Percentiles rank a stretch among this genome's conserved stretches.
phyloP scores from a whole-genome alignment of 2,329 filamentous ascomycete species.

The Ciborinia camelliae region DNA sequence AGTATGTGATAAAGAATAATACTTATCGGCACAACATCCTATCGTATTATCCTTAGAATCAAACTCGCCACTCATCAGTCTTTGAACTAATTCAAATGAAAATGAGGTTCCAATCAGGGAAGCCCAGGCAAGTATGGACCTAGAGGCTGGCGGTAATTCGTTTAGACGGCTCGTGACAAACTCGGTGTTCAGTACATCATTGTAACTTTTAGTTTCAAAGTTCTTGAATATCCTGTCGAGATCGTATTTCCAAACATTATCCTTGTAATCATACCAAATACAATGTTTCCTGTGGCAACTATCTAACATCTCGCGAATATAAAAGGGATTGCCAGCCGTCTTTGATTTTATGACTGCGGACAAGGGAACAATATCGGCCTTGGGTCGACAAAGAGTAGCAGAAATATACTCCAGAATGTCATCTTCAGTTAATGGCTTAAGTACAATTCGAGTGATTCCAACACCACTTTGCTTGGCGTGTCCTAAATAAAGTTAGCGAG shows the following conservation, averaged over 20 bases:
- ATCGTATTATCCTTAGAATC: constrained; percentile 45
- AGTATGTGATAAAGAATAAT: constrained; percentile 44
- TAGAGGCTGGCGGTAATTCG: constrained; percentile 70
- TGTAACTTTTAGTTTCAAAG: constrained; percentile 74
- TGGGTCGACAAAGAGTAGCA: constrained; percentile 70
- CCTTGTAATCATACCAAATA: constrained; percentile 86
- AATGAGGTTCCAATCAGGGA: constrained; percentile 79
- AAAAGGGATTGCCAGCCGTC: constrained; percentile 80
- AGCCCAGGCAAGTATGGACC: constrained; percentile 81
- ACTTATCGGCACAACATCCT: constrained; percentile 40
- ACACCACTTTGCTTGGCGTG: constrained; percentile 45
- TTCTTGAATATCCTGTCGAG: constrained; percentile 82
- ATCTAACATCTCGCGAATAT: constrained; percentile 85
- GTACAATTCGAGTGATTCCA: constrained; percentile 64
- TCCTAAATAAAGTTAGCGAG: constrained; percentile 32
- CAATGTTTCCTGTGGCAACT: constrained; percentile 82
- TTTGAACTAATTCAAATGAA: constrained; percentile 76
- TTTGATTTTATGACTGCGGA: constrained; percentile 74
- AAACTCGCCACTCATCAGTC: constrained; percentile 72
- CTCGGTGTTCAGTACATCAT: constrained; percentile 74
- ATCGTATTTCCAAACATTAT: constrained; percentile 79
- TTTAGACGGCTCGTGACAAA: constrained; percentile 77
- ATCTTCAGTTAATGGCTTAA: constrained; percentile 70
- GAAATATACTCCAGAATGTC: constrained; percentile 82
- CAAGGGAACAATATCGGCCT: constrained; percentile 70